These are phyloP conservation scores for Mycena rosella DNA, from an alignment of 768 basidiomycete species.

Conservation along the genomic window DNA sequence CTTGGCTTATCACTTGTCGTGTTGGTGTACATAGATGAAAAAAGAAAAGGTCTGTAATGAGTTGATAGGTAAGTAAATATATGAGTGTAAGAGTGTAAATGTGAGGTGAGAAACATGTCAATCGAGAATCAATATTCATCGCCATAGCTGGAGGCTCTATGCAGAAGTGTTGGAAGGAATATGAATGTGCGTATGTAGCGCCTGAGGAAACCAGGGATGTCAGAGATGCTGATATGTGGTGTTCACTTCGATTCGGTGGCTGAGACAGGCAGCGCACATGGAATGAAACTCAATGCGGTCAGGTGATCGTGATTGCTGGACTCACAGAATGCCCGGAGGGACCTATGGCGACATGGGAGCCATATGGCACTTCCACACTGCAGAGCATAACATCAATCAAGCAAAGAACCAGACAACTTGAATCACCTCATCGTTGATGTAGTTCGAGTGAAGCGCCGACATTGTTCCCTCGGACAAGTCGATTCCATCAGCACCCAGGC, in stretches of 20 bases:
- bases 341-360: no score
- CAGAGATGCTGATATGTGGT: slow-evolving; percentile 4
- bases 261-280: neutral
- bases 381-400: no score
- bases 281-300: neutral
- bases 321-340: no score
- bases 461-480: no score
- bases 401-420: no score
- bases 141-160: neutral
- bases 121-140: neutral
- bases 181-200: neutral
- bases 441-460: no score
- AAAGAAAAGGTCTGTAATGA: neutral
- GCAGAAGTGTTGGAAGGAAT: neutral
- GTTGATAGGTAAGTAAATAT: neutral
- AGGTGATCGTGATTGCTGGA: slow-evolving; percentile 11
- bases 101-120: no score
- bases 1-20: neutral
- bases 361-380: no score
- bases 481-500: no score
- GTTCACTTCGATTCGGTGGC: neutral
- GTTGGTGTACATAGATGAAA: slow-evolving; percentile 1
- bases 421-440: no score
- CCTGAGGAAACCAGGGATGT: slow-evolving; percentile 4
- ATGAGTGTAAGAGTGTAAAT: no score